phyloP scores from a whole-genome alignment of 306 rosid species.

The Neltuma alba region DNA sequence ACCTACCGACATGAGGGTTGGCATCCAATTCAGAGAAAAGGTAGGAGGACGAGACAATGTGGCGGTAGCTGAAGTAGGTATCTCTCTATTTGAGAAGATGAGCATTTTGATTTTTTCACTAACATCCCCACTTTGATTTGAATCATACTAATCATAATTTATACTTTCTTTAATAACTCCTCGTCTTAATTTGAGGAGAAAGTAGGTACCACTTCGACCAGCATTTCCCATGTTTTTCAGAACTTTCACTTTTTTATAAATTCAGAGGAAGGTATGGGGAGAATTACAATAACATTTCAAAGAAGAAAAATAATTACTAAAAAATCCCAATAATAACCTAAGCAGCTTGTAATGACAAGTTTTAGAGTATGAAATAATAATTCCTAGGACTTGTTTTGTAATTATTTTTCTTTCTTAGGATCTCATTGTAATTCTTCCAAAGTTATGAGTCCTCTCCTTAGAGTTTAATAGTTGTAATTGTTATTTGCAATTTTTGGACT shows the following conservation, averaged over 20 bases:
- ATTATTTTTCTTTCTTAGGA: too few relatives aligned
- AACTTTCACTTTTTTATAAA: neutral
- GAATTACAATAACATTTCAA: too few relatives aligned
- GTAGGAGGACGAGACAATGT: neutral
- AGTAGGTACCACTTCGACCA: neutral
- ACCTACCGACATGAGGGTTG: constrained; percentile 26
- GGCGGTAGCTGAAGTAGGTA: neutral
- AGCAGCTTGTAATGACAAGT: too few relatives aligned
- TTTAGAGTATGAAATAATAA: too few relatives aligned
- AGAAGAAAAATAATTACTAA: too few relatives aligned
- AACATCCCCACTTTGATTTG: neutral
- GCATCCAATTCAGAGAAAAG: constrained; percentile 12
- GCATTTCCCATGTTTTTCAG: neutral
- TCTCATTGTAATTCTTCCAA: too few relatives aligned
- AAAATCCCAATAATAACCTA: too few relatives aligned
- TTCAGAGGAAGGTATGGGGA: too few relatives aligned
- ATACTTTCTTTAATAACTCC: neutral
- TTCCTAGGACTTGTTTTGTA: too few relatives aligned
- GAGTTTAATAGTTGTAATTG: neutral
- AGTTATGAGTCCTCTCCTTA: neutral
- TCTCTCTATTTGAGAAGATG: neutral
- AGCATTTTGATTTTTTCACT: neutral
- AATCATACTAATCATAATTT: neutral
- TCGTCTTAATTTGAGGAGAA: neutral
- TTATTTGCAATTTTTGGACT: neutral